A percentile compares a stretch with the other conserved stretches of the same genome.
phyloP scores from a whole-genome alignment of 2,329 filamentous ascomycete species.

The Hypoxylon rubiginosum region DNA sequence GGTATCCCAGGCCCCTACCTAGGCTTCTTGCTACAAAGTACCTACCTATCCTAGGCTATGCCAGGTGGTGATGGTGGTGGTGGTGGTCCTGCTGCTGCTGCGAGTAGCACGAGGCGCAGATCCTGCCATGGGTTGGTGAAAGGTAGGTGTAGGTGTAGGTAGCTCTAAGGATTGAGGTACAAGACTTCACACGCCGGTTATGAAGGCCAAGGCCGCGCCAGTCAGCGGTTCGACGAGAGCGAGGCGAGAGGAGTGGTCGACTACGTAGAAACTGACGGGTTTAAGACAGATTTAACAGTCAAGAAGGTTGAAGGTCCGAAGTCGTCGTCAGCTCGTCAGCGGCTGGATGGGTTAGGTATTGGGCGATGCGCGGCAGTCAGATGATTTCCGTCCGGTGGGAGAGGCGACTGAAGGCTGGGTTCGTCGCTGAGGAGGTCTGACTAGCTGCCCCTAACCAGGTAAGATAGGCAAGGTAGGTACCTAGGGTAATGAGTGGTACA shows the following conservation, averaged over 20 bases:
- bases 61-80: too few species aligned
- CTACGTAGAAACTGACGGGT: conserved; percentile 16
- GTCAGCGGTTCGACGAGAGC: conserved; percentile 10
- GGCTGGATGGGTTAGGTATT: conserved; percentile 35
- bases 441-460: conserved; percentile 19
- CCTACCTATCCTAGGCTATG: conserved; percentile 36
- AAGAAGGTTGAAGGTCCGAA: conserved; percentile 28
- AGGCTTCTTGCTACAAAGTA: conserved; percentile 26
- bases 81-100: too few species aligned
- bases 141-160: conserved; percentile 10
- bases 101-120: conserved; percentile 39
- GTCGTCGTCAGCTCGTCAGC: conserved; percentile 38
- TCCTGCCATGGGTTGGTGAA: conserved; percentile 27
- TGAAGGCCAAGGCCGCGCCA: not conserved
- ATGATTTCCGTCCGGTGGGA: conserved; percentile 34
- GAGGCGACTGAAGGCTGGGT: conserved; percentile 15
- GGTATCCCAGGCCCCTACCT: conserved; percentile 17
- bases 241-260: not conserved
- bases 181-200: not conserved
- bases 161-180: conserved; percentile 4
- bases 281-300: conserved; percentile 18
- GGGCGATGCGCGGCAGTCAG: conserved; percentile 24
- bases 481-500: conserved; percentile 12
- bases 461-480: conserved; percentile 14
- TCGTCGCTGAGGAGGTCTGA: conserved; percentile 9